Percentiles rank a stretch among this genome's conserved stretches.
Evolutionary conservation across 345 rosid genomes (phyloP).

Genomic region (Kandelia obovata): DNA sequence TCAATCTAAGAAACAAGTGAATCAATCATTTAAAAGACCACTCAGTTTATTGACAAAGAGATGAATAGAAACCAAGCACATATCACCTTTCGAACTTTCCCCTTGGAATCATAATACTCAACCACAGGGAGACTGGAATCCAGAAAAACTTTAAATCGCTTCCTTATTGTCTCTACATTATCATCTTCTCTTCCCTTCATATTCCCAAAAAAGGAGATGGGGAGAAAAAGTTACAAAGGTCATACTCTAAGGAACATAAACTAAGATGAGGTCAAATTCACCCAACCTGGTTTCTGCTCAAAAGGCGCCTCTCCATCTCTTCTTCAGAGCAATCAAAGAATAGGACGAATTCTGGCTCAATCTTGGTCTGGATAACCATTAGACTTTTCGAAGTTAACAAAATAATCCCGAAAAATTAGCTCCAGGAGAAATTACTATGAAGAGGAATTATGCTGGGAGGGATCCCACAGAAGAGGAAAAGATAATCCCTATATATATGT

Average conservation of each 20-base stretch:
- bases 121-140: conserved; percentile 31
- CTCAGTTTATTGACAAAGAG: neutral
- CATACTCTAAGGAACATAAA: no score
- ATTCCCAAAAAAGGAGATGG: no score
- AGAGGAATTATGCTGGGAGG: no score
- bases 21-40: neutral
- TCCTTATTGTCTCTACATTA: conserved; percentile 29
- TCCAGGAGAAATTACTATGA: no score
- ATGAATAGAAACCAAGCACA: neutral
- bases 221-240: no score
- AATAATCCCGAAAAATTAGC: neutral
- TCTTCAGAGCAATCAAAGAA: conserved; percentile 21
- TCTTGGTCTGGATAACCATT: conserved; percentile 9
- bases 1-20: conserved; percentile 13
- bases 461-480: neutral
- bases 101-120: conserved; percentile 25
- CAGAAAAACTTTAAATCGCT: conserved; percentile 28
- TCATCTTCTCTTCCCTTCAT: neutral
- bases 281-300: conserved; percentile 18
- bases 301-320: conserved; percentile 15
- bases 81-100: conserved; percentile 29
- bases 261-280: neutral
- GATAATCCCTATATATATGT: no score
- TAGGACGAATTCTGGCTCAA: conserved; percentile 19
- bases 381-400: neutral